Base-by-base conservation (phyloP, 2,329 filamentous ascomycete genomes). In the Pyrenophora teres region DNA sequence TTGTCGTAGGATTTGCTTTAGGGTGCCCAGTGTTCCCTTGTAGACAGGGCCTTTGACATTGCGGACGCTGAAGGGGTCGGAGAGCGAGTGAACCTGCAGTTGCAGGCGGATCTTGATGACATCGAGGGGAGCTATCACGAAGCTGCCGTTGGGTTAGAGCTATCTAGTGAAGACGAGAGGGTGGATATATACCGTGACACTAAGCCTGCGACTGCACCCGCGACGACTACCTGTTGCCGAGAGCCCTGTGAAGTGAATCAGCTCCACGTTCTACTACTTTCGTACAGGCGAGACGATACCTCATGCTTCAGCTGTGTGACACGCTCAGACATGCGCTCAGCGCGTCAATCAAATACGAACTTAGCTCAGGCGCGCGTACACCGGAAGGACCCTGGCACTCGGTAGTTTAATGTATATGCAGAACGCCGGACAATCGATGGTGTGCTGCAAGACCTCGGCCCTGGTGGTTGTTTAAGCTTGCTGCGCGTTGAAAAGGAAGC, bases 71-170 rank as follows among this genome's bases (percentile, higher is more conserved):
- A 86, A 75, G 2, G 90, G 88, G 68, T 93, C 88, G 64, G 87
- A 88, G 54, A 90, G 83, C 41, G 90, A 92, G 77, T 95, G 89
- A 38, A 89, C 85, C 75, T 97, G 94, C 15, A 99, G 86, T 74
- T 99, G 94, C 39, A 97, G 87, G 40, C 94, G 90, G 76, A 99
- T 99, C 80, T 99, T 97, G 77, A 97, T 86, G 57, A 99, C 94
- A 75, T 99, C 94, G 62, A 99, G 88, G 46, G 94, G 94, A 15
- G 94, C 91, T 71, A 97, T 88, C 69, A 94, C 85, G 80, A 99
- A 97, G 72, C 90, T 92, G 63, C 52, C 35, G 43, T 43, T 15
- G 43, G 12, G 38, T 61, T 27, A 57, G 41, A 42, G 30, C 31
- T 15, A n/a, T 27, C 23, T 15, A 8, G 16, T 35, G 38, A 21